These are phyloP conservation scores for Pyrenula massariospora DNA, from an alignment of 495 filamentous ascomycete species.

Conservation along the genomic window DNA sequence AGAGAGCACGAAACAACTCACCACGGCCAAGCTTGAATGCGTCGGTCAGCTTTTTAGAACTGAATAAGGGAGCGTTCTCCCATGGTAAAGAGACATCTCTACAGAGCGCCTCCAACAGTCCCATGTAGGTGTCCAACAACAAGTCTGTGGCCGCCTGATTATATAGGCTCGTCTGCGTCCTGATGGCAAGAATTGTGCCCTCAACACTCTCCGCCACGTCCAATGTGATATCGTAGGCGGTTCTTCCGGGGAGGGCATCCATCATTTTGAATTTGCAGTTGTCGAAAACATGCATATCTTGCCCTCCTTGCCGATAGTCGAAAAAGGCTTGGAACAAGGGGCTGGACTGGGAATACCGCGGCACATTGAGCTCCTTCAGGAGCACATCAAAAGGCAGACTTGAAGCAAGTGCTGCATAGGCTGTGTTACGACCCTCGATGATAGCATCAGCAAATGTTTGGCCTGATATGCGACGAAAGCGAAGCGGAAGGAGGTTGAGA, in stretches of 20 bases:
- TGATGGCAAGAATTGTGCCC: neutral
- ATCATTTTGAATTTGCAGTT: constrained; percentile 6
- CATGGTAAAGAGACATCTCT: neutral
- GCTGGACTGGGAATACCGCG: constrained; percentile 18
- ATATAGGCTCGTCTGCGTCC: neutral
- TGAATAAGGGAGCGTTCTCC: constrained; percentile 2
- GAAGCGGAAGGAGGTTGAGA: constrained; percentile 37
- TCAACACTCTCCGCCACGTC: constrained; percentile 8
- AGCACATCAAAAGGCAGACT: constrained; percentile 32
- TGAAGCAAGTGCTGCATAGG: constrained; percentile 7
- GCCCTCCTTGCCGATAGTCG: constrained; percentile 21
- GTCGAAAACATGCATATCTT: constrained; percentile 5
- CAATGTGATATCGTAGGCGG: constrained; percentile 17
- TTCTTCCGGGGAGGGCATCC: constrained; percentile 7
- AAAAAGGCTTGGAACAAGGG: constrained; percentile 29
- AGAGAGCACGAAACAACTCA: constrained; percentile 1
- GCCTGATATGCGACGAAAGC: constrained; percentile 13
- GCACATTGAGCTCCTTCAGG: constrained; percentile 21
- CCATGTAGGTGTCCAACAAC: neutral
- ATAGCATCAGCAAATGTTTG: constrained; percentile 3
- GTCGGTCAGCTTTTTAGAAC: neutral
- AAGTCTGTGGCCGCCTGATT: neutral
- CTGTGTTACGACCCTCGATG: constrained; percentile 4
- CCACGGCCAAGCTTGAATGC: constrained; percentile 12
- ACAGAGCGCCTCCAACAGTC: constrained; percentile 3